Evolutionary conservation across 2,329 filamentous ascomycete genomes (phyloP), one percentile per base, ranked within the genome.

Genomic region (Chlorencoelia australis): DNA sequence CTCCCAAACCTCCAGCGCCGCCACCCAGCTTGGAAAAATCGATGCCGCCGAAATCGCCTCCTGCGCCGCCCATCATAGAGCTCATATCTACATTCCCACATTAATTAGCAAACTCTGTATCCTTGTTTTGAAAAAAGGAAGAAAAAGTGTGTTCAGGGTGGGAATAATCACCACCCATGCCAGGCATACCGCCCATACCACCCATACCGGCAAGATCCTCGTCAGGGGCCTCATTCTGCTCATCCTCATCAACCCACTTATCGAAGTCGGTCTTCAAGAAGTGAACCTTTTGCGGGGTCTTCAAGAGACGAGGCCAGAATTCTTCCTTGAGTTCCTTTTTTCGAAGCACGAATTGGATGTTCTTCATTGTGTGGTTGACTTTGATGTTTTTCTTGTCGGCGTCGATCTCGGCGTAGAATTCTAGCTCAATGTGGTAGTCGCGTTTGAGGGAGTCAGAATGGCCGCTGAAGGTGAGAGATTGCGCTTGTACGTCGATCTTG

Each of bases 191-290:
- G 32, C 72, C 71, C 74, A 77, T 82, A 47, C 75, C 75, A 68
- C 72, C 71, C 73, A 78, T 82, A 20, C 41, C 41, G 20, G 43
- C 50, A 51, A 79, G 65, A 62, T 94, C 88, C 39, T 94, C 87
- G 48, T 93, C 86, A 32, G 75, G 69, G 42, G 75, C 80, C 64
- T 86, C 87, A 58, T 96, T 82, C 69, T 98, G 91, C 75, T 98
- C 91, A 59, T 98, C 54, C 53, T 58, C 53, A 49, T 58, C 54
- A 52, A 56, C 55, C 53, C 54, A 58, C 48, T 94, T 95, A 70
- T 95, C 88, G 55, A 98, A 98, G 68, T 98, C 82, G 48, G 91
- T 96, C 80, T 94, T 94, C 57, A 98, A 66, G 75, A 87, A 98
- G 68, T 96, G 91, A 37, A 84, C 67, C 71, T 86, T 94, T 73